These are phyloP conservation scores for Daldinia caldariorum DNA, from an alignment of 495 filamentous ascomycete species.

Conservation along the genomic window DNA sequence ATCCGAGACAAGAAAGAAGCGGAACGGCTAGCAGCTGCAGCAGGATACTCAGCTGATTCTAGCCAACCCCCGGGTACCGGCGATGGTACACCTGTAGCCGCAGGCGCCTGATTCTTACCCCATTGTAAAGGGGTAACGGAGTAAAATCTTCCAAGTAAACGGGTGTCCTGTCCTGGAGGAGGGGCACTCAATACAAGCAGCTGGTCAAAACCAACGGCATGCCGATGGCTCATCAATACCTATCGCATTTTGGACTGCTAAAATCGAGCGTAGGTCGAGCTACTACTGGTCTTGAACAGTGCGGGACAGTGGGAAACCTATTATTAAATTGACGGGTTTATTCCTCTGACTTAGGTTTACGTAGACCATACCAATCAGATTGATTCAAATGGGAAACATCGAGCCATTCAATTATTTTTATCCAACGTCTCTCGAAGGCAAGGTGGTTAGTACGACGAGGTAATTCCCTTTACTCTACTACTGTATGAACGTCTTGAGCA, in stretches of 20 bases:
- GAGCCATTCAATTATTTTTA: background rate
- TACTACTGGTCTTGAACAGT: constrained; percentile 21
- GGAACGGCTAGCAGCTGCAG: constrained; percentile 57
- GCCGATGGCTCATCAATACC: constrained; percentile 14
- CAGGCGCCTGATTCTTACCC: constrained; percentile 25
- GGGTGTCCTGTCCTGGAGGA: constrained; percentile 12
- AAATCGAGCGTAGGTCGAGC: constrained; percentile 24
- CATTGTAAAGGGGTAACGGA: background rate
- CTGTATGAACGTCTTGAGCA: background rate
- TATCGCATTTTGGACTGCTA: constrained; percentile 19
- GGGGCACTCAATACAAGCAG: constrained; percentile 36
- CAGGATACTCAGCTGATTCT: constrained; percentile 33
- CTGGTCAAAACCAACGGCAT: constrained; percentile 35
- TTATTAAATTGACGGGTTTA: constrained; percentile 18
- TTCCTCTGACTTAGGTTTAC: constrained; percentile 36
- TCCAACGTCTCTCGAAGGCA: background rate
- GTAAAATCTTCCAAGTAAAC: constrained; percentile 17
- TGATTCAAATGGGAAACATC: constrained; percentile 8
- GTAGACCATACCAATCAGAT: constrained; percentile 27
- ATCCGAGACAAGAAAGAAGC: constrained; percentile 70
- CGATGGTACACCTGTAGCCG: constrained; percentile 28
- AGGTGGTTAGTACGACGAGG: background rate
- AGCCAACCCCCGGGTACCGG: constrained; percentile 31
- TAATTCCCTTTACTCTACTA: constrained; percentile 4
- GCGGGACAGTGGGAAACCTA: constrained; percentile 14